Base-by-base conservation (phyloP, 2,329 filamentous ascomycete genomes). In the Talaromyces sp. region DNA sequence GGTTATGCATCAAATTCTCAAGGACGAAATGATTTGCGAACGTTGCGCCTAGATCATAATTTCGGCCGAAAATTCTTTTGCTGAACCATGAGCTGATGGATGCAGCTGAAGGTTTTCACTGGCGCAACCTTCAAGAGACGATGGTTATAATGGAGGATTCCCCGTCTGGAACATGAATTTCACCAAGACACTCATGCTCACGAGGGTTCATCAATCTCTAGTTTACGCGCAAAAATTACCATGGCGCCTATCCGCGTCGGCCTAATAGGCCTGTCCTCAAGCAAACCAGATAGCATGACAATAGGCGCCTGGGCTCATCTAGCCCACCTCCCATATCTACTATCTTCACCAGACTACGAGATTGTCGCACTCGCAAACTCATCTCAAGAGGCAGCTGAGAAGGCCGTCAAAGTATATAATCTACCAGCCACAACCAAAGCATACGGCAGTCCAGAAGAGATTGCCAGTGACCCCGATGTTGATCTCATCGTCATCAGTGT, bases 241-340 rank as follows among this genome's bases (percentile, higher is more conserved):
- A 64, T 64, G 62, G 43, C 62, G 33, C 62, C 62, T 45, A 64
- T 64, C n/a, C 62, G 62, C 22, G 62, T 64, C 13, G 62, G 62
- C 3, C 16, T 64, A 3, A 45, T 64, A 16, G 62, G 62, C 9
- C 54, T 64, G 5, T 64, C 62, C 16, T 59, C 62, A 13, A 54
- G 10, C 6, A 50, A 54, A n/a, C 8, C 24, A 9, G 33, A 43
- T 19, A 41, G 14, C 19, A 13, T 50, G 2, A 35, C 13, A 33
- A 19, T 27, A n/a, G 62, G 62, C 5, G 10, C 35, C 16, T 64
- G 62, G 62, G 62, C 43, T 24, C 8, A 13, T 33, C 13, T 64
- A 5, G 39, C 62, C 3, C 62, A 64, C 41, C 62, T 64, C 19
- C 56, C 62, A 11, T 33, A 50, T 39, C n/a, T 64, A 22, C 35